A percentile compares a stretch with the other conserved stretches of the same genome.
Conservation (phyloP, 2,329 filamentous ascomycete genomes). For the Knufia fluminis region DNA sequence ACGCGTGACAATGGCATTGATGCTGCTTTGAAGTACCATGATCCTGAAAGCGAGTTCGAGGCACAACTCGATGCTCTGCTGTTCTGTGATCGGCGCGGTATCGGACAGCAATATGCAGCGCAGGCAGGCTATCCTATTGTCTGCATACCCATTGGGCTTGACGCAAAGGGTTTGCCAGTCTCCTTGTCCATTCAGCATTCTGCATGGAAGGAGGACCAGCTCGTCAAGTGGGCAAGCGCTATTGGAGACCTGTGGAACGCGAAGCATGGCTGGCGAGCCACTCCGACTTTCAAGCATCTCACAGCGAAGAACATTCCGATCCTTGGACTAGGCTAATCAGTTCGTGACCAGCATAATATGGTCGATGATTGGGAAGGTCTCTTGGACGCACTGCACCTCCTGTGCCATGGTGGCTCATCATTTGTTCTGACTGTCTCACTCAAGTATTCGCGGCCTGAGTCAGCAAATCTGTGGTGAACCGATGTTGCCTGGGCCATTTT, state of each 20-base stretch:
- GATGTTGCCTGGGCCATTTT: too few relatives aligned
- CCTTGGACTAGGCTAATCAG: slow-evolving; percentile 14
- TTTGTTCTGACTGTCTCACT: too few relatives aligned
- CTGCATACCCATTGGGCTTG: slow-evolving; percentile 26
- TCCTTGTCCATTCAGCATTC: slow-evolving; percentile 24
- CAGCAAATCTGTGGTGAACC: too few relatives aligned
- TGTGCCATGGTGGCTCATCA: too few relatives aligned
- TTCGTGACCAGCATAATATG: too few relatives aligned
- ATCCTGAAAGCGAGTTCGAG: slow-evolving; percentile 19
- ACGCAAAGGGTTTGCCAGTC: slow-evolving; percentile 22
- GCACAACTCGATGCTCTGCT: slow-evolving; percentile 23
- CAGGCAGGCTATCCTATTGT: slow-evolving; percentile 28
- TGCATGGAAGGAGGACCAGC: slow-evolving; percentile 24
- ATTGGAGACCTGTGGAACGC: slow-evolving; percentile 24
- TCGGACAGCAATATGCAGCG: slow-evolving; percentile 27
- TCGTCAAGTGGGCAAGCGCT: slow-evolving; percentile 27
- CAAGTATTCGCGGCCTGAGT: too few relatives aligned
- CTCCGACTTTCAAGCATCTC: slow-evolving; percentile 5
- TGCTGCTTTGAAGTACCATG: slow-evolving; percentile 20
- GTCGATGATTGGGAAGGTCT: too few relatives aligned
- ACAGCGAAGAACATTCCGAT: slow-evolving; percentile 5
- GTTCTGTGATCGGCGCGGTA: slow-evolving; percentile 25
- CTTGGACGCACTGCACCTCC: too few relatives aligned
- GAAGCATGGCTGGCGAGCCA: not conserved
- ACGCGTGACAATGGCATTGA: slow-evolving; percentile 26